Percentiles rank a stretch among this genome's conserved stretches.
These are phyloP conservation scores for Candida ulmi DNA, from an alignment of 805 yeast species.

Conservation along the genomic window DNA sequence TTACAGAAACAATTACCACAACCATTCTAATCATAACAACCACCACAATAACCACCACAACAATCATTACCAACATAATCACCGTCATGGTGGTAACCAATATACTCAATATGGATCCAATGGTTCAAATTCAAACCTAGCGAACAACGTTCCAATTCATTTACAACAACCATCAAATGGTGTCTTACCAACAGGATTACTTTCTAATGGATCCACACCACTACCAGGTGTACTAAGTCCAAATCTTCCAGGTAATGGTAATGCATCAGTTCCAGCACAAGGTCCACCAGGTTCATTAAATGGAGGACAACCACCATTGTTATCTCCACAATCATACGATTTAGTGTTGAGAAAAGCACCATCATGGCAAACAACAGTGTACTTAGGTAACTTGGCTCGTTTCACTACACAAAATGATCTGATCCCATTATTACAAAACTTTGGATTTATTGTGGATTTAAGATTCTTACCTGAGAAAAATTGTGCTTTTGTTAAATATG, in stretches of 20 bases:
- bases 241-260: slow-evolving; percentile 4
- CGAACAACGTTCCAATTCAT: not conserved
- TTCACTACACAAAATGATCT: slow-evolving; percentile 68
- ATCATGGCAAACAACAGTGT: slow-evolving; percentile 79
- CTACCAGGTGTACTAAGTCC: not conserved
- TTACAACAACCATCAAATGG: not conserved
- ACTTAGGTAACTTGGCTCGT: slow-evolving; percentile 80
- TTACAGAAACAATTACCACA: slow-evolving; percentile 4
- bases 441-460: slow-evolving; percentile 79
- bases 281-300: not conserved
- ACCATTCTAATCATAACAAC: slow-evolving; percentile 3
- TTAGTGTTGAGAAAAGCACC: slow-evolving; percentile 74
- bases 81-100: slow-evolving; percentile 2
- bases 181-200: not conserved
- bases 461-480: slow-evolving; percentile 77
- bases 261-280: not conserved
- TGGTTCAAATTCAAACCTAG: slow-evolving; percentile 5
- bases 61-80: slow-evolving; percentile 2
- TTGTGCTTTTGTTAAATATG: slow-evolving; percentile 85
- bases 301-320: slow-evolving; percentile 4
- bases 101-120: slow-evolving; percentile 5
- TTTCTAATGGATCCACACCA: not conserved
- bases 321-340: slow-evolving; percentile 56
- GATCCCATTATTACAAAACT: slow-evolving; percentile 66
- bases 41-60: slow-evolving; percentile 5